Conservation (phyloP, 768 basidiomycete genomes). For the Boletellus ananas region DNA sequence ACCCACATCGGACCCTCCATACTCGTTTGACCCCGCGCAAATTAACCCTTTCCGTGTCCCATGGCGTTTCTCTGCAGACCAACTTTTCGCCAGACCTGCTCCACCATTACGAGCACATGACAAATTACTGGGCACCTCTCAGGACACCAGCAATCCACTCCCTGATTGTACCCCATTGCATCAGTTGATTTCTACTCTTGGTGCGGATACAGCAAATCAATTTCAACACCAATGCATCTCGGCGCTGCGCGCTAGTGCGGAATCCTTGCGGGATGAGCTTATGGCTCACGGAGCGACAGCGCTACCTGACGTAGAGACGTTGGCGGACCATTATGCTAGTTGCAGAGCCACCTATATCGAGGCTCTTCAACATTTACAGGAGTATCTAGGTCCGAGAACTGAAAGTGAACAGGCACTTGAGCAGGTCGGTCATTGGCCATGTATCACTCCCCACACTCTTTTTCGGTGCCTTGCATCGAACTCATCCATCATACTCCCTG, state of each 20-base stretch:
- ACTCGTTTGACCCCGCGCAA: not conserved
- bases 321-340: slow-evolving; percentile 8
- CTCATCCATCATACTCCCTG: slow-evolving; percentile 11
- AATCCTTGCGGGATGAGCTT: not conserved
- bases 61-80: not conserved
- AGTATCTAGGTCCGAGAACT: slow-evolving; percentile 13
- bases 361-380: not conserved
- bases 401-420: slow-evolving; percentile 15
- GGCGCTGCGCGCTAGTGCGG: not conserved
- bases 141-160: not conserved
- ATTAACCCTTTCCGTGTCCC: not conserved
- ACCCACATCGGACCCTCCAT: not conserved
- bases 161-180: not conserved
- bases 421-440: slow-evolving; percentile 36
- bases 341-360: slow-evolving; percentile 6
- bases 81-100: not conserved
- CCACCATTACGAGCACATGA: not conserved
- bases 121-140: no score
- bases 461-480: slow-evolving; percentile 30
- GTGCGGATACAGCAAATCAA: not conserved
- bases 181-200: not conserved
- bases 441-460: slow-evolving; percentile 29
- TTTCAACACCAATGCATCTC: not conserved
- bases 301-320: not conserved
- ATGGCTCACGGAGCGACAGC: not conserved